Evolutionary conservation across 441 rosid genomes (phyloP).

Genomic region (Gossypium schwendimanii): DNA sequence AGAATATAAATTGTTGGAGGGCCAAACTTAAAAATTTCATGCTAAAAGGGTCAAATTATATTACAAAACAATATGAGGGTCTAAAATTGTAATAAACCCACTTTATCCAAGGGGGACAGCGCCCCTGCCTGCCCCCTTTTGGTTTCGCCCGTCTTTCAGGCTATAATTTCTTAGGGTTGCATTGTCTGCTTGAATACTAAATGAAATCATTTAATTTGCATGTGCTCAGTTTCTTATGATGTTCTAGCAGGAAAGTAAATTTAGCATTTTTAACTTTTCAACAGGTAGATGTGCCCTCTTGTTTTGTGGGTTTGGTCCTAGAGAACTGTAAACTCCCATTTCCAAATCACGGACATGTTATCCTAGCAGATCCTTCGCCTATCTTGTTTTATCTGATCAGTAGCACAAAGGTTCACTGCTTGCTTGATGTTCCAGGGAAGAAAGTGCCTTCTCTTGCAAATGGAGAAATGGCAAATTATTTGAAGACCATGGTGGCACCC

Average conservation of each 20-base stretch:
- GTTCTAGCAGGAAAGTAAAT: background rate
- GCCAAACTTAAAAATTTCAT: too few relatives aligned
- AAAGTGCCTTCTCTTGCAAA: constrained; percentile 61
- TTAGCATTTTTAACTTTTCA: too few relatives aligned
- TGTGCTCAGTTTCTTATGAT: constrained; percentile 3
- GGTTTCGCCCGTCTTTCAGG: too few relatives aligned
- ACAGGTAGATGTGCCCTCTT: constrained; percentile 74
- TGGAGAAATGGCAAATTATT: constrained; percentile 72
- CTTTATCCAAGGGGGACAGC: too few relatives aligned
- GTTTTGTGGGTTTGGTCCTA: constrained; percentile 59
- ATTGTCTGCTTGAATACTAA: background rate
- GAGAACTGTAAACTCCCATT: constrained; percentile 68
- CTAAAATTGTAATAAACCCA: too few relatives aligned
- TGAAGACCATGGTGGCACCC: constrained; percentile 52
- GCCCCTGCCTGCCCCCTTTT: too few relatives aligned
- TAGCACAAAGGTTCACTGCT: constrained; percentile 59
- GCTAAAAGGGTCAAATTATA: too few relatives aligned
- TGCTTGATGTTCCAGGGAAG: constrained; percentile 69
- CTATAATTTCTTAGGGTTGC: too few relatives aligned
- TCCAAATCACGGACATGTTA: constrained; percentile 59
- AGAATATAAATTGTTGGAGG: too few relatives aligned
- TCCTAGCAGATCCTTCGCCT: constrained; percentile 66
- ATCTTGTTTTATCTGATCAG: constrained; percentile 66
- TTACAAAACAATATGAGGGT: too few relatives aligned
- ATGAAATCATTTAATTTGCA: constrained; percentile 1